Evolutionary conservation across 495 filamentous ascomycete genomes (phyloP), one percentile per base, ranked within the genome.

Genomic region (Hypoxylon lenormandii): DNA sequence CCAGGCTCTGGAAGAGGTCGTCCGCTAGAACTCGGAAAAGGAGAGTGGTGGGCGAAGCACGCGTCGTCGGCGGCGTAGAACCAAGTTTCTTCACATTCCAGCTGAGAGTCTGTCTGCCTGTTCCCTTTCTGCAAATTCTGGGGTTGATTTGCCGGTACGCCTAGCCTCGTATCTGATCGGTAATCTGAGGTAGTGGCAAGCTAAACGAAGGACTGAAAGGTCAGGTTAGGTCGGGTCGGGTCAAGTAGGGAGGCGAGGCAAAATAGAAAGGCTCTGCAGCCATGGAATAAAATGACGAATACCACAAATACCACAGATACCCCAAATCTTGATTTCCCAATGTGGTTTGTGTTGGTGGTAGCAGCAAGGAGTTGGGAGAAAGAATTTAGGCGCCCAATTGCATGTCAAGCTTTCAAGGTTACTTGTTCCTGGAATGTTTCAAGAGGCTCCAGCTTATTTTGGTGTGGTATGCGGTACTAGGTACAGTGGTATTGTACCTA

Each of bases 321-420:
- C 59, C 47, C 59, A 54, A 58, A 61, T 66, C 38, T 63, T 47
- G 62, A 18, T 48, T 71, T 45, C 30, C 30, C 57, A 48, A 57
- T 71, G 62, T 66, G 68, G 56, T n/a, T n/a, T n/a, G 60, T 62
- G 56, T 38, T 22, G 43, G 13, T 46, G 64, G 30, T 33, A 8
- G 2, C 30, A 8, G 30, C 10, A 57, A 61, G 15, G 4, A 42
- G 38, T 42, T 42, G 37, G 12, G 33, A 36, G 40, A 46, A 30
- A 53, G 61, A 71, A 71, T 66, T 71, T 61, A 57, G 68, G 68
- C 68, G 62, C 53, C 68, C 68, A 71, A 71, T 71, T 11, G 63
- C 26, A 71, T 43, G 69, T 7, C 4, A 33, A 7, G 30, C 6
- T 8, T 3, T 3, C 30, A 11, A 33, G 30, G 30, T 33, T 33